Evolutionary conservation across 148 eudicot species (phyloP).

Genomic region (Persicaria maculosa): DNA sequence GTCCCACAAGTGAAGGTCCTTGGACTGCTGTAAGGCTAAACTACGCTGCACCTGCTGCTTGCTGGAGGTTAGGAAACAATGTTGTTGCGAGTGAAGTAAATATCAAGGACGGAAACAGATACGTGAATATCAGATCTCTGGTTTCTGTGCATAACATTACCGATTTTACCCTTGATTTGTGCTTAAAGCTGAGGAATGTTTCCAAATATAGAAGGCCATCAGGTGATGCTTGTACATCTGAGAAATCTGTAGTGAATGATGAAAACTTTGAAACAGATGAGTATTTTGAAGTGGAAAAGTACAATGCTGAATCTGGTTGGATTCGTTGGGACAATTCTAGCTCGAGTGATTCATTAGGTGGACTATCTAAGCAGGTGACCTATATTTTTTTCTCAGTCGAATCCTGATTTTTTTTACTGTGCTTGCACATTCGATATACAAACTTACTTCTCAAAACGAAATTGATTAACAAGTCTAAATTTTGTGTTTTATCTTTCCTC

Average conservation of each 20-base stretch:
- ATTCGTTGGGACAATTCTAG: slow-evolving; percentile 29
- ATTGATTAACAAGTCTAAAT: background rate
- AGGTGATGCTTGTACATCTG: slow-evolving; percentile 24
- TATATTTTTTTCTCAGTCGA: background rate
- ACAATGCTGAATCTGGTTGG: slow-evolving; percentile 50
- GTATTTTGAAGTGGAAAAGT: slow-evolving; percentile 63
- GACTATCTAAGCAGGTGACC: slow-evolving; percentile 37
- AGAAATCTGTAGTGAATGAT: slow-evolving; percentile 25
- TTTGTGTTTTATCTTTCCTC: background rate
- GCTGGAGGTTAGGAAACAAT: slow-evolving; percentile 83
- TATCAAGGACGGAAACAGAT: slow-evolving; percentile 73
- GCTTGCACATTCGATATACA: background rate
- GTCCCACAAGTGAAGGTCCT: slow-evolving; percentile 83
- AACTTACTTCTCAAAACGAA: slow-evolving; percentile 5
- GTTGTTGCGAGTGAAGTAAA: slow-evolving; percentile 95
- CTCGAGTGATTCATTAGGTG: slow-evolving; percentile 21
- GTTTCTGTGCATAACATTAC: slow-evolving; percentile 78
- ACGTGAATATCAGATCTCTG: slow-evolving; percentile 81
- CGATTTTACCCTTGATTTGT: slow-evolving; percentile 63
- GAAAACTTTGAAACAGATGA: slow-evolving; percentile 47
- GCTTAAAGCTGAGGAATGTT: slow-evolving; percentile 48
- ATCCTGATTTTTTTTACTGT: background rate
- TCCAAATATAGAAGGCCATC: slow-evolving; percentile 23
- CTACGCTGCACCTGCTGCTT: slow-evolving; percentile 91
- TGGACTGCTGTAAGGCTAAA: slow-evolving; percentile 89